Evolutionary conservation across 2,329 filamentous ascomycete genomes (phyloP).

Genomic region (Dothideomycetidae sp.): DNA sequence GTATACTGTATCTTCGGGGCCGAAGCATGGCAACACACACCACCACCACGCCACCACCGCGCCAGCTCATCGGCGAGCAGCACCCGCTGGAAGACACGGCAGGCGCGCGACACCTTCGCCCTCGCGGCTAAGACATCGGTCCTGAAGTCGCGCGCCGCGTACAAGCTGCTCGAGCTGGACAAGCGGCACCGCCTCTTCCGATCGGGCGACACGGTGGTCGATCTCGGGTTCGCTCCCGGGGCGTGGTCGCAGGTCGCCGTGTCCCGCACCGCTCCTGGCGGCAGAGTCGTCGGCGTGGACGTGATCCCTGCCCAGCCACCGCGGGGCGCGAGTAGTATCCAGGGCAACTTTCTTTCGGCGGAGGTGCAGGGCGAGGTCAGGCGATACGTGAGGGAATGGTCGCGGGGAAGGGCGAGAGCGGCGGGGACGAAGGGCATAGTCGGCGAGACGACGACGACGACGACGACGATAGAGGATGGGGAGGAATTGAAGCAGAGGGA

Average conservation of each 20-base stretch:
- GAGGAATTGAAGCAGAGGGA: conserved; percentile 16
- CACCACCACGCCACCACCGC: conserved; percentile 17
- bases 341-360: conserved; percentile 78
- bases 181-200: conserved; percentile 66
- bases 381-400: conserved; percentile 55
- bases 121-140: conserved; percentile 63
- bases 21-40: conserved; percentile 18
- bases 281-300: conserved; percentile 80
- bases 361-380: conserved; percentile 63
- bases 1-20: too few relatives aligned
- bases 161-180: conserved; percentile 87
- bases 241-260: conserved; percentile 65
- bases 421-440: conserved; percentile 16
- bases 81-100: conserved; percentile 69
- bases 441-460: conserved; percentile 23
- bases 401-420: conserved; percentile 38
- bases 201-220: conserved; percentile 70
- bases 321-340: conserved; percentile 80
- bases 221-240: conserved; percentile 66
- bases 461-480: conserved; percentile 21
- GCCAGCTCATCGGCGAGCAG: conserved; percentile 40
- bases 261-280: conserved; percentile 59
- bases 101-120: conserved; percentile 57
- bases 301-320: conserved; percentile 87
- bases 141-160: conserved; percentile 80